Evolutionary conservation across 495 filamentous ascomycete species (phyloP), one percentile per base, ranked within the genome.

Genomic region (Hypoxylon cercidicola): DNA sequence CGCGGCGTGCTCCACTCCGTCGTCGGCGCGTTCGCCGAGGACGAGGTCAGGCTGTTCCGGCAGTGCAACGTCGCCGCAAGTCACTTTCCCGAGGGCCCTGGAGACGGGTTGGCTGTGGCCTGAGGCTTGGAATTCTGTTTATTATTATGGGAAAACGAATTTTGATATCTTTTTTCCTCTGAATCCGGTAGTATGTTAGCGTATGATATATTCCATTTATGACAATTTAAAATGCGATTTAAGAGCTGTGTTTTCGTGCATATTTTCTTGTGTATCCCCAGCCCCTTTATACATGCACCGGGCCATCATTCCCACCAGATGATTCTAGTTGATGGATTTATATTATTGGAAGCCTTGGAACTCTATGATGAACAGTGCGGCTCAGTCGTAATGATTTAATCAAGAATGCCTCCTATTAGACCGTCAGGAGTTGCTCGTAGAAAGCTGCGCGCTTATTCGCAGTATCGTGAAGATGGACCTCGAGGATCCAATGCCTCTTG

Each of bases 51-150:
- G 21, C 61, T 93, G 57, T 92, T 93, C 64, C 76, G 89, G 54
- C 90, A 93, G 79, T 91, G 89, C 75, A 92, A 92, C 70, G 77
- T 91, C 72, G 88, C 89, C 30, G 87, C 84, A 28, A 85, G 79
- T 45, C 77, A 78, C 55, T 75, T 81, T 20, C 83, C 84, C 10
- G 59, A 81, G 62, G 85, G 84, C 0, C 82, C 83, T 35, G 44
- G 8, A 25, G n/a, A 41, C 4, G 40, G 37, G 35, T 13, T 47
- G n/a, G 25, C 25, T 3, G 25, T 7, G 7, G 25, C 25, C 7
- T 28, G 25, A n/a, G n/a, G n/a, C n/a, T n/a, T n/a, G n/a, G n/a
- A n/a, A 28, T 28, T 28, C 7, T 3, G 25, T 28, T 28, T 3
- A 3, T 28, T 28, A 28, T 28, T 28, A 28, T n/a, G 7, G 25